phyloP scores from a whole-genome alignment of 1,139 yeast species.

The Sugiyamaella pinicola region DNA sequence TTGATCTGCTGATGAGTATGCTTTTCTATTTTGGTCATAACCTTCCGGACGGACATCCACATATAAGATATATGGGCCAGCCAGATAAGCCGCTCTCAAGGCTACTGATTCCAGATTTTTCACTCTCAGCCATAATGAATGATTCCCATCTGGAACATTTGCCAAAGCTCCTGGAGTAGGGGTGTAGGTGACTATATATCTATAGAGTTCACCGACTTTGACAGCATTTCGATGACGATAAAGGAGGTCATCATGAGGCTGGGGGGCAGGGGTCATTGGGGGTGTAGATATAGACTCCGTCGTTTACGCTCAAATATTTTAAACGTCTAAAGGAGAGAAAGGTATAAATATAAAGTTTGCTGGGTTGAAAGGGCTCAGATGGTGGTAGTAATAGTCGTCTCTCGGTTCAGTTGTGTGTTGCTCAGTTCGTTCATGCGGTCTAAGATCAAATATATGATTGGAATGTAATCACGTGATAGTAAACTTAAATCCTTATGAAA shows the following conservation, averaged over 20 bases:
- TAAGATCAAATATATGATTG: no score
- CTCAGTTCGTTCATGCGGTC: no score
- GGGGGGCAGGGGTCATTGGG: constrained; percentile 3
- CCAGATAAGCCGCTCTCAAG: constrained; percentile 80
- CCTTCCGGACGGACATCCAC: constrained; percentile 74
- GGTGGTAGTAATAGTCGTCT: no score
- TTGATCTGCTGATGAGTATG: constrained; percentile 67
- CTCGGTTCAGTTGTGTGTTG: no score
- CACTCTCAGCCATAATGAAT: constrained; percentile 60
- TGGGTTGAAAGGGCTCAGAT: not conserved
- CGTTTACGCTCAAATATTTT: not conserved
- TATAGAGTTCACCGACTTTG: constrained; percentile 59
- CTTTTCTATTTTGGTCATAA: constrained; percentile 59
- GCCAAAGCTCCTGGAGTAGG: constrained; percentile 36
- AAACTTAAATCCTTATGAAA: no score
- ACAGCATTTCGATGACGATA: constrained; percentile 48
- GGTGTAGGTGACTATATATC: constrained; percentile 51
- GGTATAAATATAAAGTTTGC: not conserved
- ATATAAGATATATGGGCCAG: constrained; percentile 89
- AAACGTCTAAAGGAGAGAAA: no score
- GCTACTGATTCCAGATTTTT: constrained; percentile 75
- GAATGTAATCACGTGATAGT: no score
- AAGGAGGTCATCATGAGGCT: constrained; percentile 26
- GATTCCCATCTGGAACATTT: constrained; percentile 11
- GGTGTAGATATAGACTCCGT: no score